Base-by-base conservation (phyloP, 2,329 filamentous ascomycete species). In the Aspergillus fischeri region DNA sequence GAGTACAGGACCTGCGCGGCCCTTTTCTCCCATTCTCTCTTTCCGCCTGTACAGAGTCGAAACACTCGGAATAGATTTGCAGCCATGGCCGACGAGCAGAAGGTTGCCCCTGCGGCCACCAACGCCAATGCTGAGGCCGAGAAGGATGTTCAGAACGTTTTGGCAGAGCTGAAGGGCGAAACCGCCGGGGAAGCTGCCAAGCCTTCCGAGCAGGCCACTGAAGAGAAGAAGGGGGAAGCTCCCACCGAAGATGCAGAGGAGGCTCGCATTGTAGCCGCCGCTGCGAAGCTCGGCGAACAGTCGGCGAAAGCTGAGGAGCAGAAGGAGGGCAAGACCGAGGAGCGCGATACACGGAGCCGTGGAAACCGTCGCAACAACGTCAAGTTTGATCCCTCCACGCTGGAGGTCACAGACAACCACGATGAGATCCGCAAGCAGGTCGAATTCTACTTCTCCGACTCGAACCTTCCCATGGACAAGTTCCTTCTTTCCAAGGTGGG, bases 401-500 rank as follows among this genome's bases (percentile, higher is more conserved):
- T 85, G 62, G 78, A 86, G 53, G 87, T 91, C 70, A 88, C 87
- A 25, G 86, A 89, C 66, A 90, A 97, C 73, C 89, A 89, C 1
- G 81, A 81, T 25, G 84, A 89, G 75, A 96, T 97, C 68, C 88
- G 91, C 73, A 88, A 88, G 70, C 92, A 95, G 89, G 90, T 96
- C 67, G 92, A 97, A 73, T 97, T 96, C 76, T 97, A 97, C 82
- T 96, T 97, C 77, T 90, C 90, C 68, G 90, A 95, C 74, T 90
- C 88, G 69, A 97, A 97, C 77, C 85, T 99, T 41, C 88, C 89
- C 52, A 86, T 86, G 68, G 95, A 99, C 77, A 89, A 91, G 73
- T 96, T 91, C 79, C 83, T 99, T 65, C 90, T 92, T 80, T 81
- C 86, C 62, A 81, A 87, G 68, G 89, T 91, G 55, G 88, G 87